phyloP scores from a whole-genome alignment of 345 rosid genomes.

The Gossypium stocksii region DNA sequence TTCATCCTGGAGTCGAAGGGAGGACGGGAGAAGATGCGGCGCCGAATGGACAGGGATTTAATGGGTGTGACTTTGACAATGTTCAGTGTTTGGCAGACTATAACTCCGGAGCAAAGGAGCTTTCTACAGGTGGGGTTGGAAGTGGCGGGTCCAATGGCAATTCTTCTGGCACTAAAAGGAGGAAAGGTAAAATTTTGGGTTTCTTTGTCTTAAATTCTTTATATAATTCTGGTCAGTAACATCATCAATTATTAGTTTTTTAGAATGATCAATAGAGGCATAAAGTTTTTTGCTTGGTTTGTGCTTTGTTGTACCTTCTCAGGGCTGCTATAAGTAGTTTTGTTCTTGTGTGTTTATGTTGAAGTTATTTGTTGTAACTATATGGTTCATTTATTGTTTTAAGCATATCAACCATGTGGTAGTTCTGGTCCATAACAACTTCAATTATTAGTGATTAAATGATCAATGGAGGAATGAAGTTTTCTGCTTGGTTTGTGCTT shows the following conservation, averaged over 20 bases:
- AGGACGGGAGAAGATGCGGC: constrained; percentile 42
- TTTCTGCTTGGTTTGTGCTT: not conserved
- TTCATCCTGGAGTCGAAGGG: constrained; percentile 49
- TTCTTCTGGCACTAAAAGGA: constrained; percentile 48
- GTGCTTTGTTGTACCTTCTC: not conserved
- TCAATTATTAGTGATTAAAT: too few species aligned
- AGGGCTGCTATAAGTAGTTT: not conserved
- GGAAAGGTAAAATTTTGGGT: constrained; percentile 53
- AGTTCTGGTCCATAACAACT: not conserved
- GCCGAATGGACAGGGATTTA: constrained; percentile 42
- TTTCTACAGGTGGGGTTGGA: constrained; percentile 42
- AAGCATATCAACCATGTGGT: not conserved
- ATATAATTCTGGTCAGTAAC: too few species aligned
- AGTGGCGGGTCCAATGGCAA: constrained; percentile 32
- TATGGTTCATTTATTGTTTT: not conserved
- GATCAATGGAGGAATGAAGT: not conserved
- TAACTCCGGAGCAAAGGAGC: constrained; percentile 41
- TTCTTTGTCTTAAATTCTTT: not conserved
- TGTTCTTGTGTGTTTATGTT: not conserved
- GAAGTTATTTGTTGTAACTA: not conserved
- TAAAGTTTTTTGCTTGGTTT: not conserved
- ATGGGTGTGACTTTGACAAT: constrained; percentile 66
- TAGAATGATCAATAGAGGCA: too few species aligned
- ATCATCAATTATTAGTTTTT: too few species aligned
- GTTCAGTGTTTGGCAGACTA: constrained; percentile 59